Evolutionary conservation across 208 protist genomes (phyloP).

Genomic region (Acanthamoeba polyphaga): DNA sequence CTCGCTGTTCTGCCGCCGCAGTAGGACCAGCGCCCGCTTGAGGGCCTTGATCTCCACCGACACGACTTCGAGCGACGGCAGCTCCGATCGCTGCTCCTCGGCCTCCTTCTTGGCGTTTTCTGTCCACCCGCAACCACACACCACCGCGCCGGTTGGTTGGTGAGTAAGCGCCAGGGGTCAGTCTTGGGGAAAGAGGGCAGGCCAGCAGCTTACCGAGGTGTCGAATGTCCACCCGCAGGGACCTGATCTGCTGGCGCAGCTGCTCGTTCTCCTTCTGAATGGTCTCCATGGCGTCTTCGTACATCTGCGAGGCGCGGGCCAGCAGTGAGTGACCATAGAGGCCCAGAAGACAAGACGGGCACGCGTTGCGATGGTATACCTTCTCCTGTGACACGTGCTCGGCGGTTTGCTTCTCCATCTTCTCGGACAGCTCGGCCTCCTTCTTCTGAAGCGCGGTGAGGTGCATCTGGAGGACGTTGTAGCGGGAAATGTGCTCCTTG

Average conservation of each 20-base stretch:
- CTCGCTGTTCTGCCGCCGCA: slow-evolving; percentile 64
- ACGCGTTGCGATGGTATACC: not conserved
- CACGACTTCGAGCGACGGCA: slow-evolving; percentile 55
- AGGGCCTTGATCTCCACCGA: slow-evolving; percentile 66
- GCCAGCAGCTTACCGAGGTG: slow-evolving; percentile 4
- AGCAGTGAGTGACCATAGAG: not conserved
- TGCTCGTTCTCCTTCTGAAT: slow-evolving; percentile 70
- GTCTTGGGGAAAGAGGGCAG: not conserved
- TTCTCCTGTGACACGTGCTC: slow-evolving; percentile 67
- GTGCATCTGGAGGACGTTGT: slow-evolving; percentile 70
- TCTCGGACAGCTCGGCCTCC: slow-evolving; percentile 61
- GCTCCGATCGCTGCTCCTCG: slow-evolving; percentile 44
- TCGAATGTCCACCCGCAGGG: slow-evolving; percentile 17
- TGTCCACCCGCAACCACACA: not conserved
- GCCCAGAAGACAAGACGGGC: no score
- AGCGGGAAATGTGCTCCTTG: slow-evolving; percentile 66
- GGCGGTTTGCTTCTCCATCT: slow-evolving; percentile 68
- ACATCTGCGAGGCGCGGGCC: slow-evolving; percentile 23
- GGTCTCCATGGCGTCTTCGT: slow-evolving; percentile 72
- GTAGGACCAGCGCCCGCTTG: slow-evolving; percentile 42
- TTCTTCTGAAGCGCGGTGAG: slow-evolving; percentile 65
- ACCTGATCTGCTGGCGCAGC: slow-evolving; percentile 48
- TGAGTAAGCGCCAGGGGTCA: no score
- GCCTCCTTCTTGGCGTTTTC: slow-evolving; percentile 53
- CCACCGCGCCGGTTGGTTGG: not conserved